Evolutionary conservation across 2,329 filamentous ascomycete genomes (phyloP), one percentile per base, ranked within the genome.

Genomic region (Botrytis sinoallii): DNA sequence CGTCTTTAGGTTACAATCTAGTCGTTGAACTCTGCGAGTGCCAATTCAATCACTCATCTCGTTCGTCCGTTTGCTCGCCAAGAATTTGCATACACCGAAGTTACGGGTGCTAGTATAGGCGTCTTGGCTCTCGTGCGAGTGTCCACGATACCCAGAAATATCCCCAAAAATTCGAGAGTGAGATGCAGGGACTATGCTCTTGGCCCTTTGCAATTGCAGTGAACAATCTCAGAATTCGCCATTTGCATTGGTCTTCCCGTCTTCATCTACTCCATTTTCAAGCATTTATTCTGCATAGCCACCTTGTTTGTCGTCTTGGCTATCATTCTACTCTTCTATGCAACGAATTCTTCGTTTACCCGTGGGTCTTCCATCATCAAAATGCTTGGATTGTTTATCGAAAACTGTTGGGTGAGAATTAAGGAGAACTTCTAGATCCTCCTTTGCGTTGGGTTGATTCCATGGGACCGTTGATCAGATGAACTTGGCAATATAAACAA

Each of bases 401-500:
- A n/a, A 67, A 52, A 38, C 32, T 38, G 16, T 40, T 29, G 8
- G 38, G 35, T n/a, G 25, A 40, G 35, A 48, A 29, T 40, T 20
- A 14, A 67, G 65, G 46, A 67, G 46, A 40, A 40, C 22, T 67
- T 55, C 65, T 35, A 67, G 65, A 55, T 67, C 16, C 46, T 52
- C 22, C 16, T 55, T 67, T 67, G 46, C 65, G 38, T 40, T 40
- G 65, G 25, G n/a, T 35, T 12, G 18, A 32, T 35, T n/a, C 32
- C 32, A n/a, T n/a, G 44, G 20, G 22, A 52, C 22, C 20, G 38
- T 16, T n/a, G n/a, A 38, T 44, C 61, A 55, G 65, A 40, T 67
- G 32, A 67, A 55, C 65, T 67, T 67, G 44, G 65, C 46, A n/a
- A n/a, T 14, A 38, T 20, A 32, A 38, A 25, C 29, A 16, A n/a